These are phyloP conservation scores for Apodospora peruviana DNA, from an alignment of 495 filamentous ascomycete species.

Conservation along the genomic window DNA sequence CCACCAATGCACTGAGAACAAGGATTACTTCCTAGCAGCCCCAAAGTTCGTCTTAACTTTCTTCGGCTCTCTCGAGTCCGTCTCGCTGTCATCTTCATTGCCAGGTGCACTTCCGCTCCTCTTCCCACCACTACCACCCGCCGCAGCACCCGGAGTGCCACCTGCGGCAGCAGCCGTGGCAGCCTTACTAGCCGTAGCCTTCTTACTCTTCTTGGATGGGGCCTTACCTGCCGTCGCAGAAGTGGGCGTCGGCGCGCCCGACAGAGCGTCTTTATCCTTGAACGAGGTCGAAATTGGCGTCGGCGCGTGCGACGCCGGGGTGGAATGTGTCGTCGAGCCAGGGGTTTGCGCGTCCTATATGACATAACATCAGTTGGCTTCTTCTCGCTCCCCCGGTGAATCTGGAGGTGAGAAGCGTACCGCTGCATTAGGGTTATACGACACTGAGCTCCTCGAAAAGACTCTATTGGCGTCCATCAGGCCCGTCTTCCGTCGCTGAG, in stretches of 20 bases:
- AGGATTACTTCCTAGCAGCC: slow-evolving; percentile 44
- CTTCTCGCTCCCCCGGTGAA: too few species aligned
- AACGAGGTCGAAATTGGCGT: slow-evolving; percentile 45
- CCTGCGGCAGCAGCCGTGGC: slow-evolving; percentile 15
- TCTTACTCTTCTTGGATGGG: slow-evolving; percentile 35
- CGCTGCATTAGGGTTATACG: slow-evolving; percentile 42
- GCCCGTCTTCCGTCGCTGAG: slow-evolving; percentile 44
- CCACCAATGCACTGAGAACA: too few species aligned
- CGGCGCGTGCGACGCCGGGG: slow-evolving; percentile 37
- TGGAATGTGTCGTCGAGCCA: slow-evolving; percentile 28
- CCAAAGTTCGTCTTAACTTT: slow-evolving; percentile 49
- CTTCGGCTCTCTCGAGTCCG: slow-evolving; percentile 40
- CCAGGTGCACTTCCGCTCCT: too few species aligned
- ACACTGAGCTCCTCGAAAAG: slow-evolving; percentile 56
- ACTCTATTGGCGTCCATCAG: slow-evolving; percentile 49
- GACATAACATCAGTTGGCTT: too few species aligned
- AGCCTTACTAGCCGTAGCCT: slow-evolving; percentile 11
- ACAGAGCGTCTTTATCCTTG: slow-evolving; percentile 24
- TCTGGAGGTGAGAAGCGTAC: slow-evolving; percentile 25
- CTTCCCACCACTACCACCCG: slow-evolving; percentile 14
- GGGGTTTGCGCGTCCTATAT: slow-evolving; percentile 39
- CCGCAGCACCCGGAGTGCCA: slow-evolving; percentile 7
- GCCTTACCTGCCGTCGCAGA: slow-evolving; percentile 34
- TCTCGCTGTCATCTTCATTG: slow-evolving; percentile 53
- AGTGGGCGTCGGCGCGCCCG: slow-evolving; percentile 40